A percentile compares a stretch with the other conserved stretches of the same genome.
phyloP scores from a whole-genome alignment of 164 flowering plant species.

The Liquidambar formosana region DNA sequence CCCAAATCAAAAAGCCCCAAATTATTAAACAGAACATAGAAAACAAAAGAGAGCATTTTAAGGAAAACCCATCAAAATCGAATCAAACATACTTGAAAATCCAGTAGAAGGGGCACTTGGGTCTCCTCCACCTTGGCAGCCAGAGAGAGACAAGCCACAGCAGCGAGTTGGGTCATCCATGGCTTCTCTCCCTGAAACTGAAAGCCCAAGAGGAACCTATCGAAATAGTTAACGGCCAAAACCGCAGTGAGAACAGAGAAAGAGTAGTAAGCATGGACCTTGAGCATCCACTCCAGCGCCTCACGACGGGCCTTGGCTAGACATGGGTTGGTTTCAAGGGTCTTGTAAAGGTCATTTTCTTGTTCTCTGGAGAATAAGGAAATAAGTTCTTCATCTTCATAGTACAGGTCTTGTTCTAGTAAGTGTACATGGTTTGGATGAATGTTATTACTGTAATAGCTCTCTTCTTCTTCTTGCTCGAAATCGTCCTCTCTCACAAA shows the following conservation, averaged over 20 bases:
- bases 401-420: constrained; percentile 47
- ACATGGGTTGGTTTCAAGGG: constrained; percentile 28
- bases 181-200: constrained; percentile 61
- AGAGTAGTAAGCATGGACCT: constrained; percentile 50
- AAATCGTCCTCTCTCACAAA: constrained; percentile 9
- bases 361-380: constrained; percentile 55
- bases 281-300: constrained; percentile 78
- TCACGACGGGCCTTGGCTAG: constrained; percentile 42
- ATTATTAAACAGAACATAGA: neutral
- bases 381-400: constrained; percentile 64
- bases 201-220: constrained; percentile 61
- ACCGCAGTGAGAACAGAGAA: constrained; percentile 72
- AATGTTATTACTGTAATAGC: neutral
- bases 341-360: constrained; percentile 16
- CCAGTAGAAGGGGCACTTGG: constrained; percentile 75
- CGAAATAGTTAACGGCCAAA: constrained; percentile 73
- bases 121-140: constrained; percentile 94
- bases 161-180: constrained; percentile 81
- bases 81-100: constrained; percentile 61
- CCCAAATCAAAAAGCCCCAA: constrained; percentile 14
- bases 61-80: neutral
- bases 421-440: constrained; percentile 18
- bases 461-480: constrained; percentile 14
- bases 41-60: neutral
- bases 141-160: constrained; percentile 85